Conservation (phyloP, 108 stramenopile species). For the Aurantiochytrium sp. region DNA sequence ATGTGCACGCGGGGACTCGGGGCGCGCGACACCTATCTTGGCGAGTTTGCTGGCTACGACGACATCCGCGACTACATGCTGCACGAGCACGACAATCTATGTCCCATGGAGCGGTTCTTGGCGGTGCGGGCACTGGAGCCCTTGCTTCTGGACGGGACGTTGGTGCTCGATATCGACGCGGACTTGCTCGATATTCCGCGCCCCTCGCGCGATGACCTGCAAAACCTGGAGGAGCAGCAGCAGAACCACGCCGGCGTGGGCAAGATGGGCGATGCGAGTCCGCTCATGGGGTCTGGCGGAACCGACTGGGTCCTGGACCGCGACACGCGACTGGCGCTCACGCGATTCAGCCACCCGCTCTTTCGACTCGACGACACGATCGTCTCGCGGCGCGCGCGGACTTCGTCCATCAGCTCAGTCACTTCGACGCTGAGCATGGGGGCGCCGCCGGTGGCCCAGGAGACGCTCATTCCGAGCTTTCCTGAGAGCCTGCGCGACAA, state of each 20-base stretch:
- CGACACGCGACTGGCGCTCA: background rate
- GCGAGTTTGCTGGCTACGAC: background rate
- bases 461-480: background rate
- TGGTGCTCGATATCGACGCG: background rate
- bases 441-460: background rate
- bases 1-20: background rate
- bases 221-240: background rate
- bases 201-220: background rate
- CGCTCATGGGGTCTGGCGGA: too few relatives aligned
- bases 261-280: background rate
- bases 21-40: background rate
- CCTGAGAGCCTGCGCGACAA: conserved; percentile 9
- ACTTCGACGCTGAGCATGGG: background rate
- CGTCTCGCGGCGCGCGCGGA: background rate
- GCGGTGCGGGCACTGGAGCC: background rate
- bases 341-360: background rate
- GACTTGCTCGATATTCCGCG: background rate
- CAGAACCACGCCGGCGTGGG: background rate
- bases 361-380: background rate
- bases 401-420: background rate
- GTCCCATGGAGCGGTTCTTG: background rate
- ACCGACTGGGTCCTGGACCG: background rate
- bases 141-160: background rate
- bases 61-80: conserved; percentile 15
- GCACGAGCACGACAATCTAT: background rate